A percentile compares a stretch with the other conserved stretches of the same genome.
Evolutionary conservation across 305 asterid genomes (phyloP).

Genomic region (Plantago rigida): DNA sequence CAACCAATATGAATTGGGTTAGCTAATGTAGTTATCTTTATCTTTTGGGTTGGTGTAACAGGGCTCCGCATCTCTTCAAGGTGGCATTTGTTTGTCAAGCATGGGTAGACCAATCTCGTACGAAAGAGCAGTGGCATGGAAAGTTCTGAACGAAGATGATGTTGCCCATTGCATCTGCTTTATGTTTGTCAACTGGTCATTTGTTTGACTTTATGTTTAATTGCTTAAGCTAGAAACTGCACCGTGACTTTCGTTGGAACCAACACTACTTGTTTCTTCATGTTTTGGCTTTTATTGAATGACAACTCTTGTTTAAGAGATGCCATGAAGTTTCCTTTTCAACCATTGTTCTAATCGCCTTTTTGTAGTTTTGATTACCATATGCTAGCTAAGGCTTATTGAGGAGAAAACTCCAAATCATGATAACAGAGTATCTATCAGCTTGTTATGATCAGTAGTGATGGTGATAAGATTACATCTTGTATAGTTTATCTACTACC

Average conservation of each 20-base stretch:
- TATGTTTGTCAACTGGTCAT: constrained; percentile 83
- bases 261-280: constrained; percentile 3
- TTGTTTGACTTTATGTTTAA: constrained; percentile 28
- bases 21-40: neutral
- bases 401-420: too few species aligned
- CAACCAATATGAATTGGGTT: neutral
- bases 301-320: constrained; percentile 6
- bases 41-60: constrained; percentile 16
- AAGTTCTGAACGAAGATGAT: constrained; percentile 75
- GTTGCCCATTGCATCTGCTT: constrained; percentile 78
- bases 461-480: too few species aligned
- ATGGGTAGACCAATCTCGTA: constrained; percentile 89
- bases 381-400: too few species aligned
- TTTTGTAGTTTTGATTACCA: too few species aligned
- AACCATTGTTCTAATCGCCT: neutral
- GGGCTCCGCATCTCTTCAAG: constrained; percentile 88
- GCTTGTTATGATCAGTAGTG: neutral
- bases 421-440: neutral
- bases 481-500: too few species aligned
- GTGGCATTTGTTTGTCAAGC: constrained; percentile 86
- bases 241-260: neutral
- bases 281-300: constrained; percentile 14
- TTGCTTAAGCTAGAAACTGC: neutral
- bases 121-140: constrained; percentile 93
- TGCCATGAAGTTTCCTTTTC: neutral